Evolutionary conservation across 2,329 filamentous ascomycete species (phyloP).

Genomic region (Rhytidhysteron rufulum): DNA sequence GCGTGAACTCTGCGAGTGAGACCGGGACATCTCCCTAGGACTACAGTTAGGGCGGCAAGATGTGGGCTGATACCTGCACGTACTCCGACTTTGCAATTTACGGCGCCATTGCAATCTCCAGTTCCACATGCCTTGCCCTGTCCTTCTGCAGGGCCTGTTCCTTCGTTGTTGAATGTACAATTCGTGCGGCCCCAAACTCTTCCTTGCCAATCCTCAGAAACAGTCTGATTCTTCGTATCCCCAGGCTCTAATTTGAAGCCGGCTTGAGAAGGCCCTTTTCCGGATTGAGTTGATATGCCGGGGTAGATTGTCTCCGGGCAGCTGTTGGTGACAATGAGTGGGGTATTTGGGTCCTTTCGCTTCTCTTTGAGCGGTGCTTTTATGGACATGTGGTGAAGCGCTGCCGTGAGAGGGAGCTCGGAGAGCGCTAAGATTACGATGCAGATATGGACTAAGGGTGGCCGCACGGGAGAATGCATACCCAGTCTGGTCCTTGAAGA

Average conservation of each 20-base stretch:
- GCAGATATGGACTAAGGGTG: conserved; percentile 1
- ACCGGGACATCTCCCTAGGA: conserved; percentile 70
- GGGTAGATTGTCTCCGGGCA: conserved; percentile 73
- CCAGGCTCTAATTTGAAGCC: conserved; percentile 66
- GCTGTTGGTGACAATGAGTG: conserved; percentile 67
- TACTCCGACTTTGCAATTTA: conserved; percentile 68
- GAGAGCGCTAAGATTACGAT: neutral
- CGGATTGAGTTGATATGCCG: conserved; percentile 68
- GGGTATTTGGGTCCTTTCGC: conserved; percentile 38
- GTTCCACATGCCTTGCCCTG: conserved; percentile 62
- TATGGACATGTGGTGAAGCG: conserved; percentile 29
- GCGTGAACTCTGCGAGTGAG: conserved; percentile 77
- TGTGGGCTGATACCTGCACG: conserved; percentile 39
- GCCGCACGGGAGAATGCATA: neutral
- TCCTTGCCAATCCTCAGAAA: conserved; percentile 73
- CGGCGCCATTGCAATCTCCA: conserved; percentile 69
- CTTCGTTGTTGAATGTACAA: conserved; percentile 68
- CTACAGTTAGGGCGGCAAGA: neutral
- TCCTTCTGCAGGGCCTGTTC: conserved; percentile 49
- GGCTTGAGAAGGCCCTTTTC: conserved; percentile 61
- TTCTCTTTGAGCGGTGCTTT: conserved; percentile 24
- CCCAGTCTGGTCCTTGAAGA: neutral
- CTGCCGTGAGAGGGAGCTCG: conserved; percentile 8
- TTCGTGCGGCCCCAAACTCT: conserved; percentile 81
- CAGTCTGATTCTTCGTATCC: conserved; percentile 57